Evolutionary conservation across 208 protist species (phyloP).

Genomic region (Trypanosoma lewisi): DNA sequence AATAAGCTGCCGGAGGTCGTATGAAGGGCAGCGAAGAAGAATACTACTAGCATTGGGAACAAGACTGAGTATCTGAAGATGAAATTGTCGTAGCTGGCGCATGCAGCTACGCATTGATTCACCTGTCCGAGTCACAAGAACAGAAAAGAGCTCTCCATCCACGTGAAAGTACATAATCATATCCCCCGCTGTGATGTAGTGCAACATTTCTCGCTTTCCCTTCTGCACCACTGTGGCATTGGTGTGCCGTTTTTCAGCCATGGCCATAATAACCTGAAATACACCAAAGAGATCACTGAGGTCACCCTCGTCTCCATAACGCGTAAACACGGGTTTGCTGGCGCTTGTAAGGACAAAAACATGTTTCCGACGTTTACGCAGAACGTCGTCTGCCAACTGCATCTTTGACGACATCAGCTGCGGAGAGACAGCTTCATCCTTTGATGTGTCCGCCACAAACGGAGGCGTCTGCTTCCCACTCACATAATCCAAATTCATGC

Average conservation of each 20-base stretch:
- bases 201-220: neutral
- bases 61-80: slow-evolving; percentile 52
- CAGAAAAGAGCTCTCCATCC: slow-evolving; percentile 51
- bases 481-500: neutral
- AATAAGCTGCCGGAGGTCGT: slow-evolving; percentile 59
- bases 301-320: slow-evolving; percentile 48
- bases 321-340: slow-evolving; percentile 83
- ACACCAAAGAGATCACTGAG: slow-evolving; percentile 68
- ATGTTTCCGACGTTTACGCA: slow-evolving; percentile 56
- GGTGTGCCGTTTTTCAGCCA: slow-evolving; percentile 9
- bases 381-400: slow-evolving; percentile 20
- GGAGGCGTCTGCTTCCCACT: neutral
- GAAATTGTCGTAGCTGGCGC: slow-evolving; percentile 50
- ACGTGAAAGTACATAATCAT: slow-evolving; percentile 50
- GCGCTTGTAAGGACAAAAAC: slow-evolving; percentile 85
- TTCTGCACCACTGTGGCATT: neutral
- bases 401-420: neutral
- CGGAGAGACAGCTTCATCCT: neutral
- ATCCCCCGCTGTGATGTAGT: slow-evolving; percentile 20
- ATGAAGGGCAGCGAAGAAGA: slow-evolving; percentile 39
- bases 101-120: slow-evolving; percentile 28
- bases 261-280: slow-evolving; percentile 66
- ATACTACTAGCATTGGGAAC: slow-evolving; percentile 54
- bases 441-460: neutral
- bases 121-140: slow-evolving; percentile 39